Conservation (phyloP, 2,329 filamentous ascomycete genomes). For the Phyllosticta capitalensis region DNA sequence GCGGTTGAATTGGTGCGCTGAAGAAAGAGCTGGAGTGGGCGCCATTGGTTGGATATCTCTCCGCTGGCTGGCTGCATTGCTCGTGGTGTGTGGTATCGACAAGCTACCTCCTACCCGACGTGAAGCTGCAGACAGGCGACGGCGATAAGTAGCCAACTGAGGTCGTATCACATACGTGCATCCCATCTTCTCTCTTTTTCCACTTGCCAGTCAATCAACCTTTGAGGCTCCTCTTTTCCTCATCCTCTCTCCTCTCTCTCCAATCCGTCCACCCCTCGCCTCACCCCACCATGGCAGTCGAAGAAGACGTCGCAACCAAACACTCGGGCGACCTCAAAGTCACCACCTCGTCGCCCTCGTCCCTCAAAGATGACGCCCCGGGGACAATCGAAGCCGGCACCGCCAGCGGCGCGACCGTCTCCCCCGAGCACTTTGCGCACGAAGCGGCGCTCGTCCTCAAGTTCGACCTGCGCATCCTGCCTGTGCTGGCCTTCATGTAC, state of each 20-base stretch:
- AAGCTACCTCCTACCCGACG: background rate
- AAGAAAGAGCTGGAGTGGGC: background rate
- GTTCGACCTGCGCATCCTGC: conserved; percentile 46
- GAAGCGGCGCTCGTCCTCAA: conserved; percentile 41
- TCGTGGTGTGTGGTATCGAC: background rate
- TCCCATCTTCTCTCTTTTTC: background rate
- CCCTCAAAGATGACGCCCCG: conserved; percentile 4
- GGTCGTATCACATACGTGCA: background rate
- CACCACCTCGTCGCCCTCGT: conserved; percentile 3
- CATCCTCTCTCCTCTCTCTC: background rate
- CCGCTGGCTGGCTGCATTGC: background rate
- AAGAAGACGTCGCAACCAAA: background rate
- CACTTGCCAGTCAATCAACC: background rate
- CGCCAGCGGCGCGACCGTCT: background rate
- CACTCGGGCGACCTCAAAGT: background rate
- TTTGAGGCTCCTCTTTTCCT: background rate
- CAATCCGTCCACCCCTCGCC: background rate
- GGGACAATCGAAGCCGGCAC: background rate
- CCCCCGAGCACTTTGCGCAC: conserved; percentile 1
- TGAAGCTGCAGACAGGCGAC: background rate
- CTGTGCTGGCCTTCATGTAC: conserved; percentile 51
- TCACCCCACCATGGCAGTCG: background rate
- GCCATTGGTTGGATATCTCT: background rate
- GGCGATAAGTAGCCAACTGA: background rate
- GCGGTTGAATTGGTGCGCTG: background rate